These are phyloP conservation scores for Albugo candida DNA, from an alignment of 352 stramenopile species.

Conservation along the genomic window DNA sequence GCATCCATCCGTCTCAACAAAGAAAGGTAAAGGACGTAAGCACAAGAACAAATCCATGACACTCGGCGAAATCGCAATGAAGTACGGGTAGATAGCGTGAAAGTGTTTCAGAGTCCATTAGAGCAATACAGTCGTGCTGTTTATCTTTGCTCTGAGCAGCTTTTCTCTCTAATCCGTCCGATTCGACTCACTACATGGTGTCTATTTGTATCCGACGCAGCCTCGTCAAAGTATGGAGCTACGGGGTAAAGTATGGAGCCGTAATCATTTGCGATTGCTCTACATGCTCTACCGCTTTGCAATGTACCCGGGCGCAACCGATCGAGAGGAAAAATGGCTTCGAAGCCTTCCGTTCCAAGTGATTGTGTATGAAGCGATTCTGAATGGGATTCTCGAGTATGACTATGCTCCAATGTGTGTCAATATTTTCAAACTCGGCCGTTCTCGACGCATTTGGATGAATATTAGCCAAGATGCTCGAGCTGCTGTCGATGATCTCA, in stretches of 20 bases:
- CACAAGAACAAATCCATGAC: constrained; percentile 76
- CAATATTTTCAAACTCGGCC: constrained; percentile 84
- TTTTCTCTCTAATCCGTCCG: too few relatives aligned
- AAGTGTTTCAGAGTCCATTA: background rate
- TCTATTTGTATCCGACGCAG: too few relatives aligned
- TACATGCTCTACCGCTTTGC: constrained; percentile 94
- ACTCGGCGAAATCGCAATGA: constrained; percentile 61
- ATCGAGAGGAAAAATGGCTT: constrained; percentile 91
- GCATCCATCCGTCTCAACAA: constrained; percentile 4
- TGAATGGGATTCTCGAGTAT: constrained; percentile 87
- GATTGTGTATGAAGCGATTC: constrained; percentile 93
- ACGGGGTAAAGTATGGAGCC: constrained; percentile 13
- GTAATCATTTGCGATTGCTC: constrained; percentile 91
- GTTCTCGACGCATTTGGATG: constrained; percentile 76
- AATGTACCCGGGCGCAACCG: constrained; percentile 62
- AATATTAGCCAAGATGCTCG: constrained; percentile 93
- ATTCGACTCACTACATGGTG: too few relatives aligned
- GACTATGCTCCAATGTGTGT: constrained; percentile 92
- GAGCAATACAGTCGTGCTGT: too few relatives aligned
- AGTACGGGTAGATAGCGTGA: constrained; percentile 29
- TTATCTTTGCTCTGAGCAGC: too few relatives aligned
- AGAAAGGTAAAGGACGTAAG: constrained; percentile 31
- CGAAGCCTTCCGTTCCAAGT: constrained; percentile 89
- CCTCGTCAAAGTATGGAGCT: too few relatives aligned
- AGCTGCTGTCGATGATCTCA: constrained; percentile 88